Base-by-base conservation (phyloP, 306 rosid genomes). In the Mimosa pudica region DNA sequence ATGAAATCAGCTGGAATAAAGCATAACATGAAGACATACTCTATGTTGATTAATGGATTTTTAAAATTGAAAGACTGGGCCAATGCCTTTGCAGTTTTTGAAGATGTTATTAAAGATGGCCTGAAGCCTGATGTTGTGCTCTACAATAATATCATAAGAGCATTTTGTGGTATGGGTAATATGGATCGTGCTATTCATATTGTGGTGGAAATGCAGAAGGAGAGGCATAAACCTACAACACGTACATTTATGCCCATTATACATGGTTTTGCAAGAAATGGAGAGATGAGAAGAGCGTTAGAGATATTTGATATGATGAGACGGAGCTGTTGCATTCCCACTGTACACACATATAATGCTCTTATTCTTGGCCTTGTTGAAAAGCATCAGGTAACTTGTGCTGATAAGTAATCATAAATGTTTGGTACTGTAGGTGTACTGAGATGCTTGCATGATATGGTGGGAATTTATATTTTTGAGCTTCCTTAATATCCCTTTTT, bases 11-110 rank as follows among this genome's bases (percentile, higher is more conserved):
- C 80, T 14, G 93, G 97, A 86, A 87, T 95, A 75, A 88, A 89
- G 76, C 98, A 95, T 83, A 95, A 95, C 87, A 82, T 89, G 97
- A 95, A 92, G 88, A 95, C 98, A 49, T 95, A 90, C 89, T 91
- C 98, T 79, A 95, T 95, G 98, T 82, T 95, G 89, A 89, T 95
- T 61, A 92, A 89, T 86, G 98, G 98, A 51, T 95, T 90, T 78
- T 35, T 90, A 81, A 95, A 88, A 88, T 78, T 92, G 82, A 92
- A 95, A 91, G 98, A 95, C 85, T 95, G 98, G 98, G 94, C 98
- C 49, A 95, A 92, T 84, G 98, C 94, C 74, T 95, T 95, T 71
- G 84, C 97, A 41, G 74, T 95, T 80, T 89, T 91, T 74, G 98
- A 95, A 81, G 96, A 92, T 86, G 76, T 92, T 77, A 84, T 84